Evolutionary conservation across 2,329 filamentous ascomycete genomes (phyloP), one percentile per base, ranked within the genome.

Genomic region (Pseudocercospora fuligena): DNA sequence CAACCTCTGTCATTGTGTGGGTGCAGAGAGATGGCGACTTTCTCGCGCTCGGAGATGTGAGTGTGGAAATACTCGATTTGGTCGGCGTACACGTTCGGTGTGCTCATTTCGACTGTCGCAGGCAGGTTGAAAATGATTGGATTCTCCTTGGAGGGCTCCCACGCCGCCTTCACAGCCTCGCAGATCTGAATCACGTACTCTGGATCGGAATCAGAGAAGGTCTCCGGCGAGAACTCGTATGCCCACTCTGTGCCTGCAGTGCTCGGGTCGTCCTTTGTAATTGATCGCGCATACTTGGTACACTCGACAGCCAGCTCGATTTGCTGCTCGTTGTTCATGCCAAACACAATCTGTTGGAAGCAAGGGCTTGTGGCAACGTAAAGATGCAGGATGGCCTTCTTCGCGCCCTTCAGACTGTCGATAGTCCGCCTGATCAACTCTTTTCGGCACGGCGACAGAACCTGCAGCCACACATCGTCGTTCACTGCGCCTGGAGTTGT

Each of bases 121-220:
- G 95, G 94, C 60, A 99, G 86, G 82, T 98, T 98, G 86, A 99
- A 95, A 78, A 99, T 97, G 79, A 99, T 92, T 57, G 90, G 92
- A 73, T 89, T 90, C 79, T 92, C 88, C 46, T 84, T 88, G 0
- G 87, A 88, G 0, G 95, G 94, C 69, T 86, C 93, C 95, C 95
- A 99, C 0, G 94, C 95, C 5, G 85, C 90, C 86, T 97, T 97
- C 75, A 98, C 94, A 36, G 94, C 94, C 77, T 97, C 89, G 79
- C 95, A 98, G 49, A 98, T 86, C 77, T 90, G 82, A 36, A 98
- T 82, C 16, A 88, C 92, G 76, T 91, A 98, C 47, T 96, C 93
- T 12, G 92, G 90, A 64, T 89, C 87, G 1, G 93, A 92, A 80
- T 98, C 94, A 5, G 94, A 97, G 82, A 98, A 99, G 62, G 89